Base-by-base conservation (phyloP, 1,284 basidiomycete genomes). In the Cryptococcus wingfieldii region DNA sequence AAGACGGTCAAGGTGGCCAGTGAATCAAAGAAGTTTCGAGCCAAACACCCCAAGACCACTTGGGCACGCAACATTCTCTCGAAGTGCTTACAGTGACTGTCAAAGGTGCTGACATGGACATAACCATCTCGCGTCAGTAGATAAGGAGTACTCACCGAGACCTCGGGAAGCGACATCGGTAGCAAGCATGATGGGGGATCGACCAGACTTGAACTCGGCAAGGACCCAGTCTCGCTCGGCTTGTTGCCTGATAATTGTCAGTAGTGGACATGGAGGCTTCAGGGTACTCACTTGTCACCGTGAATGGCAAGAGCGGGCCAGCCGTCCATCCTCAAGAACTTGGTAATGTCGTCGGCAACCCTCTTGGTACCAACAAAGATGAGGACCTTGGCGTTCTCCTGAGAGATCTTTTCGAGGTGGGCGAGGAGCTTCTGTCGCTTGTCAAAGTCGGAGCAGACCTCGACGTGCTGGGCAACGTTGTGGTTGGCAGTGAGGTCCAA, bases 251-350 rank as follows among this genome's bases (percentile, higher is more conserved):
- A 50, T 6, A 59, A 51, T 65, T 51, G 61, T 60, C 59, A 48
- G 34, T 65, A 62, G 19, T 23, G 23, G 8, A 46, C 16, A 42
- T 19, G 8, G 31, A 47, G 6, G n/a, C 6, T 9, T 14, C 9
- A 47, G 27, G 9, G 28, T 61, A 68, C 56, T 76, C 52, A 76
- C 79, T 97, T 97, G 82, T 98, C 95, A 74, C 95, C 95, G 78
- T 98, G 95, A 69, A 98, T 98, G 60, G 95, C 95, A 51, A 99
- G 82, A 12, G 95, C 93, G 31, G 95, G 95, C 95, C 95, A 99
- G 28, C 95, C 95, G 74, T 99, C 93, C 82, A 90, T 88, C 66
- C 93, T 87, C 50, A 97, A 81, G 77, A 93, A 93, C 80, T 98
- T 98, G 46, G 95, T 98, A 68, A 98, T 88, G 67, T 98, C 95